Evolutionary conservation across 2,329 filamentous ascomycete genomes (phyloP), one percentile per base, ranked within the genome.

Genomic region (Neurospora sp.): DNA sequence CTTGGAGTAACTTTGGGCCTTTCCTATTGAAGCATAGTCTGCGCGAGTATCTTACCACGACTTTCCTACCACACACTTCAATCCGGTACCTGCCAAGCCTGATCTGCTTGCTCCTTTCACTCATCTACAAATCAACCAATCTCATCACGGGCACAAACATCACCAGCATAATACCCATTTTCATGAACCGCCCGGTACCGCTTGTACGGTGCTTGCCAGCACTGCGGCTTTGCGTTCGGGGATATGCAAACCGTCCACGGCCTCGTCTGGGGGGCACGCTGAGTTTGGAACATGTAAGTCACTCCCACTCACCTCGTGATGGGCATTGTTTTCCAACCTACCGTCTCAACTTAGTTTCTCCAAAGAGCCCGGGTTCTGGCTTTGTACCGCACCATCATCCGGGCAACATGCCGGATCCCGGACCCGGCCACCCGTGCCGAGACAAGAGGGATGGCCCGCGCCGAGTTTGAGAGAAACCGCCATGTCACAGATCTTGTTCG

Each of bases 401-500:
- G 88, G 33, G 83, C 84, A 71, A 87, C 85, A 2, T 79, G 79
- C 40, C 80, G 78, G 69, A 89, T 90, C 70, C 69, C 74, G 17
- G 86, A 90, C 74, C 76, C 80, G 8, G 78, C 74, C 3, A 86
- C 86, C 5, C 84, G 83, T 67, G 78, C 79, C n/a, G 88, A 90
- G 76, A 87, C 86, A 6, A 80, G 84, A 69, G 80, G 79, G 69
- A 88, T 85, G 77, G 88, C 84, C 41, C 83, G 87, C 23, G 83
- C 85, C 70, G 88, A 90, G 76, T 89, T 90, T 75, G 85, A 88
- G 77, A 82, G 87, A 70, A 85, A 88, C 74, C 83, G 83, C 33
- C 73, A 79, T 69, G 86, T 89, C 66, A 84, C 83, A 1, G 87
- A 90, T 75, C 73, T 86, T 69, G 87, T 88, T 78, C 66, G 85